A percentile compares a stretch with the other conserved stretches of the same genome.
Evolutionary conservation across 192 early-diverging fungal species (phyloP).

Genomic region (Diversispora eburnea): DNA sequence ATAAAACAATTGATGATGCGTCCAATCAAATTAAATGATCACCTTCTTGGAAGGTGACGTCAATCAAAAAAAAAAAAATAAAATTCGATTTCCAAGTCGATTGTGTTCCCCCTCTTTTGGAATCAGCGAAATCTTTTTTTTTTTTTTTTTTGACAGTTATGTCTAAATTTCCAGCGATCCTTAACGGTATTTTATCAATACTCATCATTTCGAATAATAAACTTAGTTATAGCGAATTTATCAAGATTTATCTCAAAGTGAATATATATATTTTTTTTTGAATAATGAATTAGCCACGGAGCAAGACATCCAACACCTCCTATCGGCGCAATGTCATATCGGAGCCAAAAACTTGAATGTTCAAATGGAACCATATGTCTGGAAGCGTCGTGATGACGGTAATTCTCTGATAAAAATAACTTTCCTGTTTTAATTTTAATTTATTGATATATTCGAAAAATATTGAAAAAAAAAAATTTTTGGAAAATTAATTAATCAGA

Average conservation of each 20-base stretch:
- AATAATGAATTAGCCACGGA: slow-evolving; percentile 61
- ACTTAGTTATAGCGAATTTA: background rate
- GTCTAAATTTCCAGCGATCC: slow-evolving; percentile 45
- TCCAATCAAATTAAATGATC: too few relatives aligned
- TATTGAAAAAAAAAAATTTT: slow-evolving; percentile 18
- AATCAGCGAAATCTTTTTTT: slow-evolving; percentile 37
- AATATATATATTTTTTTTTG: background rate
- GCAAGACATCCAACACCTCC: slow-evolving; percentile 90
- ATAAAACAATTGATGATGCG: too few relatives aligned
- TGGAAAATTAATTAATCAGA: background rate
- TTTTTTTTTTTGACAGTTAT: slow-evolving; percentile 42
- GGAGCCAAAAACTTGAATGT: slow-evolving; percentile 97
- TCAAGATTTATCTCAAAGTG: background rate
- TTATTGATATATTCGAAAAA: background rate
- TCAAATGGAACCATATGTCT: slow-evolving; percentile 95
- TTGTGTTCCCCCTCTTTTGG: background rate
- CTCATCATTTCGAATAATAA: background rate
- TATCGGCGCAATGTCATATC: slow-evolving; percentile 96
- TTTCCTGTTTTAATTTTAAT: background rate
- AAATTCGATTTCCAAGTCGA: too few relatives aligned
- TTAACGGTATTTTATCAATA: slow-evolving; percentile 28
- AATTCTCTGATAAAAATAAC: slow-evolving; percentile 26
- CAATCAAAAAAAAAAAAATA: too few relatives aligned
- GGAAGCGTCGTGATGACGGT: slow-evolving; percentile 96
- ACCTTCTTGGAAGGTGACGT: too few relatives aligned